These are phyloP conservation scores for Nitzschia sp. DNA, from an alignment of 108 stramenopile species.

Conservation along the genomic window DNA sequence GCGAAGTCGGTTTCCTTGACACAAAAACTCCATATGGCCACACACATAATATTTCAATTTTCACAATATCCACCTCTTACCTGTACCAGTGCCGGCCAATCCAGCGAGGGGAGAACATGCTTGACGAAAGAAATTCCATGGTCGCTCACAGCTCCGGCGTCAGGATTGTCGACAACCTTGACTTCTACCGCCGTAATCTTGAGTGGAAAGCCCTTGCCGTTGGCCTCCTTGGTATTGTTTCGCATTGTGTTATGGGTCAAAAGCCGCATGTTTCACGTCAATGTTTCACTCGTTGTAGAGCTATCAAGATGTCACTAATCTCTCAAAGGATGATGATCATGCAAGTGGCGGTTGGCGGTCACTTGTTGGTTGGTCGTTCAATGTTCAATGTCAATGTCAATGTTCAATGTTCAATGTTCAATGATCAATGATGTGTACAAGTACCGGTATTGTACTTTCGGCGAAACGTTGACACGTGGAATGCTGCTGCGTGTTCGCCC, in stretches of 20 bases:
- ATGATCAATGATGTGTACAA: too few species aligned
- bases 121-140: conserved; percentile 78
- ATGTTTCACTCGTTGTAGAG: background rate
- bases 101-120: conserved; percentile 57
- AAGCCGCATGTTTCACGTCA: conserved; percentile 82
- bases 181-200: conserved; percentile 83
- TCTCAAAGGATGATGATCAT: too few species aligned
- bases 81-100: conserved; percentile 73
- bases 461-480: too few species aligned
- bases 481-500: too few species aligned
- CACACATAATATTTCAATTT: background rate
- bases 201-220: conserved; percentile 71
- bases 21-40: too few species aligned
- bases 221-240: conserved; percentile 77
- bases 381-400: too few species aligned
- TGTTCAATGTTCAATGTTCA: too few species aligned
- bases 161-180: conserved; percentile 68
- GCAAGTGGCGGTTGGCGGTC: too few species aligned
- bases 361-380: too few species aligned
- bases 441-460: too few species aligned
- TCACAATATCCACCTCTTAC: conserved; percentile 13
- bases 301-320: too few species aligned
- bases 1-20: too few species aligned
- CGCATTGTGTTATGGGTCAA: conserved; percentile 91
- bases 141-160: conserved; percentile 31